Conservation (phyloP, 2,329 filamentous ascomycete genomes). For the Bipolaris zeicola region DNA sequence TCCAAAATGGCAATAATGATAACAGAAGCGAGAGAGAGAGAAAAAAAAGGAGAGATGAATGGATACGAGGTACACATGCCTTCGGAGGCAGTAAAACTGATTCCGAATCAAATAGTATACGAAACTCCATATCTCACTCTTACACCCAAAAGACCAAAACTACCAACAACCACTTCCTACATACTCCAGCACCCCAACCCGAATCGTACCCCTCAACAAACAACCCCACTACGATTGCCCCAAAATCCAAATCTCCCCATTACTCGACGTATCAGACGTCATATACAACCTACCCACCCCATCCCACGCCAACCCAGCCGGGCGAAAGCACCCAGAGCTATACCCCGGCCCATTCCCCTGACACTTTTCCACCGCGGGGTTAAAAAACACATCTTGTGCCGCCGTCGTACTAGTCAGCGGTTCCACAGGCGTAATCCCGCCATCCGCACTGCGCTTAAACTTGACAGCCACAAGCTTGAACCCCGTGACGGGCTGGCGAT, state of each 20-base stretch:
- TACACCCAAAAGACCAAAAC: too few relatives aligned
- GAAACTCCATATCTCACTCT: too few relatives aligned
- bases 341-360: slow-evolving; percentile 48
- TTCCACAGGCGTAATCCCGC: slow-evolving; percentile 48
- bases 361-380: slow-evolving; percentile 59
- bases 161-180: too few relatives aligned
- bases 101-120: too few relatives aligned
- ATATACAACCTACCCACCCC: slow-evolving; percentile 62
- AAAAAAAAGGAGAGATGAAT: too few relatives aligned
- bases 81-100: too few relatives aligned
- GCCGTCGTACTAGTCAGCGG: slow-evolving; percentile 55
- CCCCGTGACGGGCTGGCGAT: slow-evolving; percentile 54
- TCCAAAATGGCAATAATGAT: too few relatives aligned
- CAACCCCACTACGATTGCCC: slow-evolving; percentile 35
- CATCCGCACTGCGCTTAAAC: slow-evolving; percentile 50
- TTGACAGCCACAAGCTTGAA: slow-evolving; percentile 57
- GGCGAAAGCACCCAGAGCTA: slow-evolving; percentile 62
- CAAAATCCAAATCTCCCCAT: slow-evolving; percentile 42
- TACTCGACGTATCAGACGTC: slow-evolving; percentile 43
- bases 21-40: too few relatives aligned
- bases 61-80: too few relatives aligned
- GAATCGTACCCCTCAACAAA: too few relatives aligned
- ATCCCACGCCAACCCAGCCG: slow-evolving; percentile 61
- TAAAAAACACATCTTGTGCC: slow-evolving; percentile 61
- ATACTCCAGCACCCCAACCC: too few relatives aligned